Percentiles rank a stretch among this genome's conserved stretches.
Evolutionary conservation across 331 rosid species (phyloP).

Genomic region (Prunus yedoensis): DNA sequence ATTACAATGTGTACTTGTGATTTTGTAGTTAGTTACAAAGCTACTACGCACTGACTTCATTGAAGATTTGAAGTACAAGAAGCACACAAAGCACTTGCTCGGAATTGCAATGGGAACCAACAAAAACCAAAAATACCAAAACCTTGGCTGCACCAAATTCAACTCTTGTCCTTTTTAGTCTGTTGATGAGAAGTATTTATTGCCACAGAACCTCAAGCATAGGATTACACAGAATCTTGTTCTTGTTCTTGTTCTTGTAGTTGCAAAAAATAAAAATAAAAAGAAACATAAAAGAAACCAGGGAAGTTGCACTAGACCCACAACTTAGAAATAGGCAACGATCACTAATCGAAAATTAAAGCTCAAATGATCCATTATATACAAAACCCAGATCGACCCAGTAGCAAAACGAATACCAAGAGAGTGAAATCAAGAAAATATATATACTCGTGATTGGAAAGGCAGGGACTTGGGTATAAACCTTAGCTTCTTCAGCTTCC

Average conservation of each 20-base stretch:
- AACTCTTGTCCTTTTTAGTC: neutral
- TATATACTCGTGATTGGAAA: neutral
- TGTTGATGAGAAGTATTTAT: neutral
- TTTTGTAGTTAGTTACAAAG: neutral
- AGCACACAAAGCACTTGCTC: neutral
- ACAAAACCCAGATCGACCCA: slow-evolving; percentile 39
- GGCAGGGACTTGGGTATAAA: slow-evolving; percentile 6
- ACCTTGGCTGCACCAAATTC: neutral
- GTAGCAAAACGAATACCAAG: neutral
- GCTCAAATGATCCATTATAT: neutral
- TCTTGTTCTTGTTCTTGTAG: too few relatives aligned
- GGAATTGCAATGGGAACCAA: neutral
- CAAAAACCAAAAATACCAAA: neutral
- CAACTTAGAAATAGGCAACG: neutral
- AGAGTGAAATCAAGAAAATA: neutral
- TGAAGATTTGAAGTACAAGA: neutral
- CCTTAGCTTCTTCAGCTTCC: slow-evolving; percentile 61
- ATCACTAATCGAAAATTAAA: slow-evolving; percentile 7
- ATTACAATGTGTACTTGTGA: neutral
- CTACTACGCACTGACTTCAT: neutral
- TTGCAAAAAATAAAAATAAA: too few relatives aligned
- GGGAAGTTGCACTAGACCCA: slow-evolving; percentile 16
- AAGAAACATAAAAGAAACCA: slow-evolving; percentile 2
- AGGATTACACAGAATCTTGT: neutral
- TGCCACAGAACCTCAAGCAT: neutral